Percentiles rank a stretch among this genome's conserved stretches.
Conservation (phyloP, 148 eudicot species). For the Chenopodium suecicum region DNA sequence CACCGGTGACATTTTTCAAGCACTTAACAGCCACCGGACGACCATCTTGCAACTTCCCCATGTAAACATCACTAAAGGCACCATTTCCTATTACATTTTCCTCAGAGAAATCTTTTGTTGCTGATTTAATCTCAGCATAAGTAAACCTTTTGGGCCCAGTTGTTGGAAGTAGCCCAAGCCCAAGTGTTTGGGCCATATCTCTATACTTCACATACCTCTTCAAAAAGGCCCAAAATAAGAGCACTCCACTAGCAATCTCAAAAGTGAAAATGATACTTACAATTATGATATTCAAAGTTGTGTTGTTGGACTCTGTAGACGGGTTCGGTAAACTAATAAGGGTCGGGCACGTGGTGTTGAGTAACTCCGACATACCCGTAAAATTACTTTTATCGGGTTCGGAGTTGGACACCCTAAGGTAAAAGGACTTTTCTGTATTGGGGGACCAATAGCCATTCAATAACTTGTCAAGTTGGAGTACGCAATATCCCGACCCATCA, state of each 20-base stretch:
- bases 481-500: conserved; percentile 58
- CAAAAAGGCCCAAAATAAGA: conserved; percentile 70
- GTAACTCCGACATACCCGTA: conserved; percentile 61
- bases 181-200: conserved; percentile 86
- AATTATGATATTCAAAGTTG: conserved; percentile 58
- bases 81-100: conserved; percentile 60
- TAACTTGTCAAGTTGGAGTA: conserved; percentile 42
- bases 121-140: conserved; percentile 54
- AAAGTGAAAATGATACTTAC: conserved; percentile 46
- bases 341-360: conserved; percentile 62
- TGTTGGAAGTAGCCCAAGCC: conserved; percentile 65
- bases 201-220: conserved; percentile 79
- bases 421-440: conserved; percentile 41
- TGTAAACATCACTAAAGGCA: conserved; percentile 73
- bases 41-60: conserved; percentile 62
- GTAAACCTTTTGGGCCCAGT: conserved; percentile 75
- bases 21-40: conserved; percentile 76
- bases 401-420: conserved; percentile 48
- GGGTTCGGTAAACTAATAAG: conserved; percentile 53
- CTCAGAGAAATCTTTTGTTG: conserved; percentile 58
- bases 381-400: conserved; percentile 44
- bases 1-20: conserved; percentile 56
- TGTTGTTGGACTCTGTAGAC: conserved; percentile 47
- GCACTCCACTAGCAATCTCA: conserved; percentile 61
- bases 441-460: conserved; percentile 68